Conservation (phyloP, 345 rosid species). For the Stellera chamaejasme region DNA sequence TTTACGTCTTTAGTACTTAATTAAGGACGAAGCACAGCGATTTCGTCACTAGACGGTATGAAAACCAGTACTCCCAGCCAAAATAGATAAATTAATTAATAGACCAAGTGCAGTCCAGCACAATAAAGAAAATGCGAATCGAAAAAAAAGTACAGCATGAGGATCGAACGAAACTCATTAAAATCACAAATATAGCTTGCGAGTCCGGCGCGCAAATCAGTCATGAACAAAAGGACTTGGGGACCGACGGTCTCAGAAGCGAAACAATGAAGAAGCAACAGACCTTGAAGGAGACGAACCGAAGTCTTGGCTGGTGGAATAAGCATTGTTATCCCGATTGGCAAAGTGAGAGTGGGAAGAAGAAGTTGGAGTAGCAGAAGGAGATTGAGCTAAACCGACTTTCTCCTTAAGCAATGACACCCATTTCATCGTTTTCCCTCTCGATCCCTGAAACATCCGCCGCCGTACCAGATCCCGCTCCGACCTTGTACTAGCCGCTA, state of each 20-base stretch:
- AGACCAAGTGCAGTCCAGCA: conserved; percentile 14
- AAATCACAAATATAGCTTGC: too few species aligned
- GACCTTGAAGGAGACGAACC: conserved; percentile 52
- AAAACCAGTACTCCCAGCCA: too few species aligned
- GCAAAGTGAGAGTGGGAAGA: conserved; percentile 35
- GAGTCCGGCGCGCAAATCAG: not conserved
- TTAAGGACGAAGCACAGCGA: too few species aligned
- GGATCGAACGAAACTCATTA: conserved; percentile 2
- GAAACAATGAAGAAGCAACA: not conserved
- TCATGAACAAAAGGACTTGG: not conserved
- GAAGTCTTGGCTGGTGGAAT: conserved; percentile 28
- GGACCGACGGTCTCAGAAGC: not conserved
- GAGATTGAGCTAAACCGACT: conserved; percentile 81
- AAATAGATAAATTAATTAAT: not conserved
- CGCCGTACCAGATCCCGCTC: conserved; percentile 28
- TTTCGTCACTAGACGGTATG: too few species aligned
- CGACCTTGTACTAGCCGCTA: conserved; percentile 12
- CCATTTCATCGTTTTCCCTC: conserved; percentile 81
- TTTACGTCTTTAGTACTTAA: too few species aligned
- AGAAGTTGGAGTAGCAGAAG: conserved; percentile 28
- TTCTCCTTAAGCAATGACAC: conserved; percentile 91
- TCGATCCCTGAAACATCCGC: conserved; percentile 24
- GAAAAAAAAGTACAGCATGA: not conserved
- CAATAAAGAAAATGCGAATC: not conserved
- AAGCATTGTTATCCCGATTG: conserved; percentile 26